A percentile compares a stretch with the other conserved stretches of the same genome.
Evolutionary conservation across 257 asterid species (phyloP).

Genomic region (Solanum pennellii): DNA sequence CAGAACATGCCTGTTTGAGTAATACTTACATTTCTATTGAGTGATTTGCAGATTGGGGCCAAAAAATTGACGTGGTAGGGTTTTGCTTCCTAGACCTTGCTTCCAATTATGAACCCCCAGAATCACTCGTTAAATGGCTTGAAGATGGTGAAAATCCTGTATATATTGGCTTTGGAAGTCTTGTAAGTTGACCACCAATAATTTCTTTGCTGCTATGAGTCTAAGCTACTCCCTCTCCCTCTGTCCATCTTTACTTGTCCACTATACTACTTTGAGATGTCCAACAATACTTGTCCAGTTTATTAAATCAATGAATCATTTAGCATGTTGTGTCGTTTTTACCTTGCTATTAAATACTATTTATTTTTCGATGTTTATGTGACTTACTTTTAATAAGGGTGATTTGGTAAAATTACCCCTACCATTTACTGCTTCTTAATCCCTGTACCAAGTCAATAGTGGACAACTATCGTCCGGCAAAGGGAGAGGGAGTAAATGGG

Average conservation of each 20-base stretch:
- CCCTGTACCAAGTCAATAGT: background rate
- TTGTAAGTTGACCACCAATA: constrained; percentile 40
- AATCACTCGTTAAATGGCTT: constrained; percentile 68
- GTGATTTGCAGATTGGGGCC: constrained; percentile 76
- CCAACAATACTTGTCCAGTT: background rate
- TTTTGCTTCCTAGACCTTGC: constrained; percentile 94
- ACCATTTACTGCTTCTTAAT: background rate
- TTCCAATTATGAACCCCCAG: constrained; percentile 69
- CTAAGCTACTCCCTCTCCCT: background rate
- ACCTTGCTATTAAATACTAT: too few relatives aligned
- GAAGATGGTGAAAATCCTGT: constrained; percentile 62
- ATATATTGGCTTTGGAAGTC: constrained; percentile 93
- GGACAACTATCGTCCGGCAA: background rate
- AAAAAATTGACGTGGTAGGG: constrained; percentile 83
- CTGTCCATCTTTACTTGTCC: background rate
- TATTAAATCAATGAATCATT: background rate
- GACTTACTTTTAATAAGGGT: background rate
- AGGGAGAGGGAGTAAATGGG: background rate
- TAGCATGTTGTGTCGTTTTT: too few relatives aligned
- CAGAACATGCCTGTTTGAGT: background rate
- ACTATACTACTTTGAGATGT: background rate
- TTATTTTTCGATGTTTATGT: background rate
- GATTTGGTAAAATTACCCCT: background rate
- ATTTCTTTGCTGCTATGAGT: background rate
- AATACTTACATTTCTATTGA: background rate